Evolutionary conservation across 352 stramenopile genomes (phyloP).

Genomic region (Pythium brassicae): DNA sequence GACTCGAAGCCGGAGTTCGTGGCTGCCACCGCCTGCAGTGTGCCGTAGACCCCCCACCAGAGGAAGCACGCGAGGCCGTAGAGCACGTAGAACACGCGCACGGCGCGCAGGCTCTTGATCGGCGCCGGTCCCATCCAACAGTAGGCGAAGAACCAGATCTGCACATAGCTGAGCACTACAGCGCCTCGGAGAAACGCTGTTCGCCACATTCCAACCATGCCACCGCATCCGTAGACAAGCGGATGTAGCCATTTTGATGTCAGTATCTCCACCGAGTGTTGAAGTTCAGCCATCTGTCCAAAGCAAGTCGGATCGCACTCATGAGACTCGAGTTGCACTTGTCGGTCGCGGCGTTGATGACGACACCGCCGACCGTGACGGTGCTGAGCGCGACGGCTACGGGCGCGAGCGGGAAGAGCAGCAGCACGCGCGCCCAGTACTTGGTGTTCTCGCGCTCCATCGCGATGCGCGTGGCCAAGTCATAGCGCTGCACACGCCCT

Average conservation of each 20-base stretch:
- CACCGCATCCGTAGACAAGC: no score
- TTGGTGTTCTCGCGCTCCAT: slow-evolving; percentile 62
- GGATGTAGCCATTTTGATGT: background rate
- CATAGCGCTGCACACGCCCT: slow-evolving; percentile 26
- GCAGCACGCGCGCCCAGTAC: slow-evolving; percentile 61
- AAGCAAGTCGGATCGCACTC: slow-evolving; percentile 22
- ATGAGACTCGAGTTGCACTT: slow-evolving; percentile 67
- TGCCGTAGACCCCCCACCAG: slow-evolving; percentile 73
- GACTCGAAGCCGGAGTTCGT: slow-evolving; percentile 65
- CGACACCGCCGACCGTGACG: slow-evolving; percentile 54
- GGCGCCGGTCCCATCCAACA: slow-evolving; percentile 62
- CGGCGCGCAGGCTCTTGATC: slow-evolving; percentile 46
- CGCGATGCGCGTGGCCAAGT: slow-evolving; percentile 44
- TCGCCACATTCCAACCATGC: no score
- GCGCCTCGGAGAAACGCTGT: slow-evolving; percentile 62
- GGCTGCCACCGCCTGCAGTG: slow-evolving; percentile 44
- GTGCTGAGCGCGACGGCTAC: slow-evolving; percentile 56
- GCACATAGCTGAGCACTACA: slow-evolving; percentile 57
- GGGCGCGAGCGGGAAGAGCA: slow-evolving; percentile 61
- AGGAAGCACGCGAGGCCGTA: slow-evolving; percentile 50
- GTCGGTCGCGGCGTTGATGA: slow-evolving; percentile 65
- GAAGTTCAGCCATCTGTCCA: no score
- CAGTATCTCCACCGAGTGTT: background rate
- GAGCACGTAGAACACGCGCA: slow-evolving; percentile 62
- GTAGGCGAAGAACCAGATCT: slow-evolving; percentile 67